phyloP scores from a whole-genome alignment of 208 protist species.

The Naegleria fowleri region DNA sequence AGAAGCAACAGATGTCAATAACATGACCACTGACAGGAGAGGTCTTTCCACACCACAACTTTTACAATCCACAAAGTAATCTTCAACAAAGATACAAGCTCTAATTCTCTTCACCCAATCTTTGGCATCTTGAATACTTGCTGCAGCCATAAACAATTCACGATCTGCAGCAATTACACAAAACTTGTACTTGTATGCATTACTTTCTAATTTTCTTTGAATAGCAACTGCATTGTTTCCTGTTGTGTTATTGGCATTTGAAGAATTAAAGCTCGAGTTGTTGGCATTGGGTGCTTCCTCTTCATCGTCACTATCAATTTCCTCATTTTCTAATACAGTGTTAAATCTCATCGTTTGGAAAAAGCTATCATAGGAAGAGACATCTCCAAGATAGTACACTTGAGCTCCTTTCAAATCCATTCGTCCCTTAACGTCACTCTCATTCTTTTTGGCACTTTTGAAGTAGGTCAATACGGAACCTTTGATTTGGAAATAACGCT shows the following conservation, averaged over 20 bases:
- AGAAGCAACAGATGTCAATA: neutral
- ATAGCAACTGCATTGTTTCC: neutral
- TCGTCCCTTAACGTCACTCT: neutral
- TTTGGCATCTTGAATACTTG: neutral
- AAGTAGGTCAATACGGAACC: neutral
- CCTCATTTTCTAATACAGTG: neutral
- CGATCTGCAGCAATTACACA: neutral
- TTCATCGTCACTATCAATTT: neutral
- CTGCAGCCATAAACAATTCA: conserved; percentile 2
- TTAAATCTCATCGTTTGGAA: neutral
- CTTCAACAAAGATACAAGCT: neutral
- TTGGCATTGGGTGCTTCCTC: neutral
- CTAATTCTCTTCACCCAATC: neutral
- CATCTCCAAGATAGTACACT: neutral
- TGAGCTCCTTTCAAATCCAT: neutral
- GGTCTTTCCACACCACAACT: neutral
- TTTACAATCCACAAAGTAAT: neutral
- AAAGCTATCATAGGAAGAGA: neutral
- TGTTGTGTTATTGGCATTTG: neutral
- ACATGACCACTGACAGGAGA: neutral
- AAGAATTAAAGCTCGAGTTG: neutral
- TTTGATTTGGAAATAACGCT: conserved; percentile 4
- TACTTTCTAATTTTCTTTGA: neutral
- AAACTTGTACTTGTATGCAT: conserved; percentile 9
- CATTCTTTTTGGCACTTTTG: neutral